Percentiles rank a stretch among this genome's conserved stretches.
phyloP scores from a whole-genome alignment of 2,329 filamentous ascomycete species.

The Colletotrichum sp. region DNA sequence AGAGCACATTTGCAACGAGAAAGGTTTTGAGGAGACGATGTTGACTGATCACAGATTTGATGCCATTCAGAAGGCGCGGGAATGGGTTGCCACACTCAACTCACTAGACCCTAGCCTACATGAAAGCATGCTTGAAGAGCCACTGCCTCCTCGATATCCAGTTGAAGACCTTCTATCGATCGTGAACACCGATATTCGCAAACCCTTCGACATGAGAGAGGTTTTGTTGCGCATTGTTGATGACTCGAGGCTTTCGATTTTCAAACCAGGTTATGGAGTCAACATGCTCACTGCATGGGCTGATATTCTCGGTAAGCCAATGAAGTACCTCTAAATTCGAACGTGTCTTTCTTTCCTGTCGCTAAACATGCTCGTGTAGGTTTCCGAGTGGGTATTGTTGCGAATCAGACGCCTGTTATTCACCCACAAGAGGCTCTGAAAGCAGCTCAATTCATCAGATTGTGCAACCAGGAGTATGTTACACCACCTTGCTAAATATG shows the following conservation, averaged over 20 bases:
- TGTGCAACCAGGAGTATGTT: not conserved
- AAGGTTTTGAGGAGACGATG: not conserved
- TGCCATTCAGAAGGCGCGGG: not conserved
- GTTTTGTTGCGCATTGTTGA: slow-evolving; percentile 41
- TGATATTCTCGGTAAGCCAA: not conserved
- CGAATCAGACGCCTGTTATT: not conserved
- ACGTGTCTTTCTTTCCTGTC: not conserved
- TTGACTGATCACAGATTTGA: not conserved
- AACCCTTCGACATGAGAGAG: slow-evolving; percentile 26
- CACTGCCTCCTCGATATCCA: not conserved
- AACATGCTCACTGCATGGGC: slow-evolving; percentile 27
- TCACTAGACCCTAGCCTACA: not conserved
- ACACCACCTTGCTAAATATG: not conserved
- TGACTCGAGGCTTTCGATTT: slow-evolving; percentile 35
- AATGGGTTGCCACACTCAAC: not conserved
- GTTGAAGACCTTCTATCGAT: not conserved
- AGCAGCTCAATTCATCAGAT: not conserved
- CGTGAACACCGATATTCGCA: slow-evolving; percentile 23
- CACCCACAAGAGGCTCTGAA: not conserved
- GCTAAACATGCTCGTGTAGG: not conserved
- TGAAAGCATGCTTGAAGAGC: not conserved
- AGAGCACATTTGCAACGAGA: not conserved
- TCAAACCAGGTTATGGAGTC: slow-evolving; percentile 39
- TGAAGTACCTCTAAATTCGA: not conserved
- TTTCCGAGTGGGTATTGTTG: not conserved